phyloP scores from a whole-genome alignment of 2,329 filamentous ascomycete species.

The Colletotrichum eremochloae region DNA sequence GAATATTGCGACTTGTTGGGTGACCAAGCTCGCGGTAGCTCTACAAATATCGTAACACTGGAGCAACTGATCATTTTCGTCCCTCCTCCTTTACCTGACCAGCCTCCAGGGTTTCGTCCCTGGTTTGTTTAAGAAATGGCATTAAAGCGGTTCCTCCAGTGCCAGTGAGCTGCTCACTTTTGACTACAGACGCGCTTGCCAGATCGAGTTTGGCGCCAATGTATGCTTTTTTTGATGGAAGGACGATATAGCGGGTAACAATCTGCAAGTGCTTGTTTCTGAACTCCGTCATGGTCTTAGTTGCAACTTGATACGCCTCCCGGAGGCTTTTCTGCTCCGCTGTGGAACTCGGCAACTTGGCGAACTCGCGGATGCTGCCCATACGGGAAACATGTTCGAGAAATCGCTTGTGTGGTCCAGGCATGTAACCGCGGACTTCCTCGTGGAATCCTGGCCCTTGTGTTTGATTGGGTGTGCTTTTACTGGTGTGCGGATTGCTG shows the following conservation, averaged over 20 bases:
- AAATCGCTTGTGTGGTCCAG: constrained; percentile 84
- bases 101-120: constrained; percentile 79
- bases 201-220: constrained; percentile 51
- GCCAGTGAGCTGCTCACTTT: constrained; percentile 72
- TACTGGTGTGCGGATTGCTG: constrained; percentile 45
- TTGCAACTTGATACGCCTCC: constrained; percentile 75
- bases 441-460: constrained; percentile 60
- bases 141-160: constrained; percentile 91
- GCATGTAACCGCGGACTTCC: constrained; percentile 92
- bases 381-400: constrained; percentile 77
- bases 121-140: constrained; percentile 88
- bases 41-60: constrained; percentile 22
- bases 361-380: constrained; percentile 81
- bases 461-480: constrained; percentile 21
- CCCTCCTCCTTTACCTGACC: constrained; percentile 47
- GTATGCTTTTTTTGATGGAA: constrained; percentile 71
- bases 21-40: not conserved
- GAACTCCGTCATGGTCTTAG: constrained; percentile 80
- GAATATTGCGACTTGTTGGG: too few species aligned
- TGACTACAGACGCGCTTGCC: constrained; percentile 58
- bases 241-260: constrained; percentile 89
- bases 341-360: constrained; percentile 65
- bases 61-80: constrained; percentile 7
- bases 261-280: constrained; percentile 91
- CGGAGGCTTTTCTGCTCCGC: constrained; percentile 61